These are phyloP conservation scores for Leishmania tarentolae DNA, from an alignment of 208 protist species.

Conservation along the genomic window DNA sequence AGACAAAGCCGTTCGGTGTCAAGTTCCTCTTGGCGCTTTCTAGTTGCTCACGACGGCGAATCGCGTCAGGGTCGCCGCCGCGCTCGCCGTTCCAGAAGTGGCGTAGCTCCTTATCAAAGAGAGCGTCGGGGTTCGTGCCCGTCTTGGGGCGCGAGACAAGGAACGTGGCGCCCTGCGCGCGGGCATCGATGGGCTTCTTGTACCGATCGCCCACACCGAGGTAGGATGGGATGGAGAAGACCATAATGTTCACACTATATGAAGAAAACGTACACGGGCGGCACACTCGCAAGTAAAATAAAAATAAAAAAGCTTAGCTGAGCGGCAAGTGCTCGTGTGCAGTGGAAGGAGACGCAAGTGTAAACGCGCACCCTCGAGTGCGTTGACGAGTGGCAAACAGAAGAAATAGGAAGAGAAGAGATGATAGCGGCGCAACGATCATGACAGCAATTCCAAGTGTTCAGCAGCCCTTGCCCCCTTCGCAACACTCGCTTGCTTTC, in stretches of 20 bases:
- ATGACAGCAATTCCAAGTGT: neutral
- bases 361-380: neutral
- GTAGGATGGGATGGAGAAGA: constrained; percentile 91
- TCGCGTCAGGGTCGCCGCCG: constrained; percentile 58
- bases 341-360: too few relatives aligned
- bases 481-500: neutral
- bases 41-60: constrained; percentile 49
- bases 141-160: constrained; percentile 74
- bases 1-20: constrained; percentile 80
- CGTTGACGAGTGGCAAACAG: neutral
- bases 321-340: neutral
- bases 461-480: neutral
- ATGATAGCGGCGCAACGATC: neutral
- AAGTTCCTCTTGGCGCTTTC: constrained; percentile 73
- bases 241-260: constrained; percentile 43
- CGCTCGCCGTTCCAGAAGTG: constrained; percentile 91
- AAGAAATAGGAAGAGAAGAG: neutral
- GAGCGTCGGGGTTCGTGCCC: constrained; percentile 77
- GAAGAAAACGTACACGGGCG: neutral
- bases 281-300: neutral
- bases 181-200: constrained; percentile 64
- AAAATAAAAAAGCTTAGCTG: too few relatives aligned
- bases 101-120: constrained; percentile 80
- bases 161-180: constrained; percentile 70
- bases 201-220: constrained; percentile 72